Evolutionary conservation across 78 protist species (phyloP).

Genomic region (Acrasis kona): DNA sequence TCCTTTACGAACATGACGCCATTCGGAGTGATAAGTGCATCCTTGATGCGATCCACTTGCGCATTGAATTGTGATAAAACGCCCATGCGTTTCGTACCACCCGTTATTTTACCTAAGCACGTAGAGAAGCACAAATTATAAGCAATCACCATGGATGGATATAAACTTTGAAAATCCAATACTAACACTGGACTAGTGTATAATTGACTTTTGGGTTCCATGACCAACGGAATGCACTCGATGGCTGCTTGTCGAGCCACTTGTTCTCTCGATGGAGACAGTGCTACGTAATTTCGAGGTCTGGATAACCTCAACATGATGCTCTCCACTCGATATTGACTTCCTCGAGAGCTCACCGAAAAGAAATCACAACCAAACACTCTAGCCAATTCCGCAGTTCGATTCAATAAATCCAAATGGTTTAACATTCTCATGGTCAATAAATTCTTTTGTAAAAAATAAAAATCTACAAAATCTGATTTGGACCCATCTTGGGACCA

Average conservation of each 20-base stretch:
- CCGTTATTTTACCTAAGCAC: constrained; percentile 45
- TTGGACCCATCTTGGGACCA: not conserved
- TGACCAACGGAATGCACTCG: constrained; percentile 76
- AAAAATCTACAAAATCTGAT: not conserved
- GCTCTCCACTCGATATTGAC: constrained; percentile 88
- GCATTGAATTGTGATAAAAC: constrained; percentile 5
- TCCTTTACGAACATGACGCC: constrained; percentile 41
- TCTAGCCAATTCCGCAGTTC: constrained; percentile 78
- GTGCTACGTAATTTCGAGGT: constrained; percentile 41
- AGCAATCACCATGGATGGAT: constrained; percentile 92
- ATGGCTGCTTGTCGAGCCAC: constrained; percentile 43
- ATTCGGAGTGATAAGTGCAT: constrained; percentile 58
- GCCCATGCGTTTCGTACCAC: constrained; percentile 2
- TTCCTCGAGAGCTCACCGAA: constrained; percentile 70
- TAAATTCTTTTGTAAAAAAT: not conserved
- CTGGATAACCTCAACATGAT: constrained; percentile 71
- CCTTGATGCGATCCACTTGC: not conserved
- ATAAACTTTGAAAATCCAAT: constrained; percentile 88
- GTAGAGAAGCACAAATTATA: constrained; percentile 90
- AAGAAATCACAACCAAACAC: constrained; percentile 82
- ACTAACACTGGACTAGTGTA: constrained; percentile 84
- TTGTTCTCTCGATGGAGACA: constrained; percentile 56
- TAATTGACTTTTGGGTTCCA: constrained; percentile 72
- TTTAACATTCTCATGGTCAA: constrained; percentile 21
- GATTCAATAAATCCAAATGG: constrained; percentile 46